Evolutionary conservation across 2,329 filamentous ascomycete species (phyloP), one percentile per base, ranked within the genome.

Genomic region (Akanthomyces uredinophilus): DNA sequence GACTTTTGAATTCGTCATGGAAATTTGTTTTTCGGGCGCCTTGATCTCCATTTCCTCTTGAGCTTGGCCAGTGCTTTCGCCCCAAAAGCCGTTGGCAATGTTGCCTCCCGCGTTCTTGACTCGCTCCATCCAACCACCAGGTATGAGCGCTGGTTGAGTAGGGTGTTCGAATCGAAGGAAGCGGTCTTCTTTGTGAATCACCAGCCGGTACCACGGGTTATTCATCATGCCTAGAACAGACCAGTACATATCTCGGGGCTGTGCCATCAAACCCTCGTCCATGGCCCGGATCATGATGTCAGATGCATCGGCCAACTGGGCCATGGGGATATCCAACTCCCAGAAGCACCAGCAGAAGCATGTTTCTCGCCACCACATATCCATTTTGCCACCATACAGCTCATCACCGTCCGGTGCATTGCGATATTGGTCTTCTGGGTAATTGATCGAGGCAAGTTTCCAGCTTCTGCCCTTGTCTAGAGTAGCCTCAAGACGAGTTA

Each of bases 151-250:
- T 8, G 92, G 91, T 65, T 92, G 89, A 2, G 92, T 96, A 0
- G 93, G 93, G 68, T 97, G 93, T 72, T 96, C 92, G 66, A 97
- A 96, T 5, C 85, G 81, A 49, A 96, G 75, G 10, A 71, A 75
- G 79, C 79, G 49, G 70, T 79, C 81, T 64, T 93, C 87, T 62
- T 87, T 87, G 59, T 86, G 84, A 60, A 97, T 89, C 2, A 87
- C 85, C 1, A 97, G 83, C 4, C 93, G 83, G 73, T 89, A 97
- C 93, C 93, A 97, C 0, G 91, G 90, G 68, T 96, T 96, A 75
- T 96, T 96, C 93, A 97, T 96, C 93, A 97, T 97, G 0, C 93
- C 92, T 41, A 96, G 78, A 2, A 96, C 92, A 63, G 87, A 92
- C 93, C 93, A 97, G 76, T 96, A 96, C 91, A 96, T 95, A 69